phyloP scores from a whole-genome alignment of 768 basidiomycete genomes.

The Cyclocybe aegerita region DNA sequence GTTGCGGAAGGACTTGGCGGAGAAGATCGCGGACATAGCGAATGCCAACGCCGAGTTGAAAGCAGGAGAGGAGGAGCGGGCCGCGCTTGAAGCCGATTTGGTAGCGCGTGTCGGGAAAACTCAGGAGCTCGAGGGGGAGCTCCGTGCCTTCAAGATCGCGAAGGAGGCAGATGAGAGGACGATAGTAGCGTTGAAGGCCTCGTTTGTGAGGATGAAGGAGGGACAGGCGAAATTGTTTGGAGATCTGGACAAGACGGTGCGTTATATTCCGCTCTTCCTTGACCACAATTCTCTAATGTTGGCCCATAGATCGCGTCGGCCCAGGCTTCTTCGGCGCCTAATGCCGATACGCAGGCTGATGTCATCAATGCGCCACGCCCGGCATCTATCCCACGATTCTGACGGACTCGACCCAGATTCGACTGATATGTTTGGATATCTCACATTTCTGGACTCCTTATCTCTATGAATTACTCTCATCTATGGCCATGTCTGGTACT shows the following conservation, averaged over 20 bases:
- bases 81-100: conserved; percentile 20
- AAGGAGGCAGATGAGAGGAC: conserved; percentile 34
- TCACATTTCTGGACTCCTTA: too few relatives aligned
- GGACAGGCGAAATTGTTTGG: conserved; percentile 31
- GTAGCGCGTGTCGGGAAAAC: conserved; percentile 12
- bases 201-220: conserved; percentile 29
- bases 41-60: not conserved
- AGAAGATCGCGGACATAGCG: too few relatives aligned
- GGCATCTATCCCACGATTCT: too few relatives aligned
- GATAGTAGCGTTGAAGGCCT: conserved; percentile 30
- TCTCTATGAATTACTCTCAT: too few relatives aligned
- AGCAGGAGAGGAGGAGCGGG: not conserved
- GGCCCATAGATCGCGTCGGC: conserved; percentile 24
- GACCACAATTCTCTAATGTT: conserved; percentile 4
- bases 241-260: conserved; percentile 36
- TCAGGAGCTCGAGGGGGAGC: conserved; percentile 30
- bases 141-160: conserved; percentile 25
- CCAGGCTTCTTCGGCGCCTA: not conserved
- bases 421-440: too few relatives aligned
- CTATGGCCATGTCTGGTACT: too few relatives aligned
- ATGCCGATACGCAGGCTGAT: too few relatives aligned
- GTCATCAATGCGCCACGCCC: too few relatives aligned
- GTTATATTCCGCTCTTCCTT: conserved; percentile 15
- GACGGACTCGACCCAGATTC: too few relatives aligned
- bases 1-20: not conserved